Base-by-base conservation (phyloP, 768 basidiomycete species). In the Cystofilobasidium bisporidii region DNA sequence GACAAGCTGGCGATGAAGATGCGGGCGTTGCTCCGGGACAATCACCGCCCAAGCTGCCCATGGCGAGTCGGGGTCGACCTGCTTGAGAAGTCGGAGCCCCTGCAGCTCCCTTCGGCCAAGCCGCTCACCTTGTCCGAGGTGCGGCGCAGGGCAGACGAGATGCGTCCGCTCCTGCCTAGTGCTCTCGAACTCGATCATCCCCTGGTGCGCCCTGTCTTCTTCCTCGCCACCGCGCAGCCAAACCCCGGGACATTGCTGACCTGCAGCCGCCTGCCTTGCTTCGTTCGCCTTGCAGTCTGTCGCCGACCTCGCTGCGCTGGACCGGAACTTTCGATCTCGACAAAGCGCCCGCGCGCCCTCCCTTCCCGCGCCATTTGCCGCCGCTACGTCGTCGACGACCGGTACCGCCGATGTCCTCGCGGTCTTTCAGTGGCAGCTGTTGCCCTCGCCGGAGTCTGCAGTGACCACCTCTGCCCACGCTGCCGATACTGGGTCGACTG, bases 381-480 rank as follows among this genome's bases (percentile, higher is more conserved):
- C 48, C 20, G 4, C 28, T 6, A 9, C 30, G 22, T 28, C 53
- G 1, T 3, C 28, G 15, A 8, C 53, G 15, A 11, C 20, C 17
- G 2, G 22, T n/a, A 3, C 53, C 5, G 53, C 53, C 12, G 53
- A 15, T 3, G 17, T 56, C 28, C 53, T 56, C 17, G 53, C 53
- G 12, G 53, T 56, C 53, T 56, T 56, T 32, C 53, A 56, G 28
- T 56, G 53, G 53, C 53, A 56, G 30, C 30, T 56, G 2, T 18
- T 56, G 2, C 30, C 53, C 17, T 30, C 17, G 12, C 53, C 18
- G 18, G 20, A 18, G 18, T 5, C 28, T n/a, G n/a, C n/a, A n/a
- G n/a, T n/a, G n/a, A n/a, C n/a, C n/a, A n/a, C n/a, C n/a, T n/a
- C n/a, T n/a, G n/a, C n/a, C n/a, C n/a, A n/a, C n/a, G n/a, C n/a